phyloP scores from a whole-genome alignment of 768 basidiomycete species.

The Amanita jacksonii region DNA sequence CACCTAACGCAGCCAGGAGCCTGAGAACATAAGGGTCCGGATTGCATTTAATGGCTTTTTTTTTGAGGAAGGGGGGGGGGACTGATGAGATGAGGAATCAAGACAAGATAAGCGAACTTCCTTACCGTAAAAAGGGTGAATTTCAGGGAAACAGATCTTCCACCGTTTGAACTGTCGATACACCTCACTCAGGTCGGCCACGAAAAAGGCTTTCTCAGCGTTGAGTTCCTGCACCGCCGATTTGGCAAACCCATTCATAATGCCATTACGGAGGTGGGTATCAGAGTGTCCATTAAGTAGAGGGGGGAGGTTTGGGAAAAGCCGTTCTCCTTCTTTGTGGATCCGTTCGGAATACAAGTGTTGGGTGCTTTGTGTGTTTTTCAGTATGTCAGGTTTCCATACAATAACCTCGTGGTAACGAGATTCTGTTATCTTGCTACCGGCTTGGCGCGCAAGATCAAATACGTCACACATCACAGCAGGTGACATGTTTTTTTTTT shows the following conservation, averaged over 20 bases:
- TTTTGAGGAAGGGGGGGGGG: too few species aligned
- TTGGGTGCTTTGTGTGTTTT: neutral
- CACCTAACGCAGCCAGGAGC: conserved; percentile 13
- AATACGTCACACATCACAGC: too few species aligned
- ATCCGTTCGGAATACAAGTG: neutral
- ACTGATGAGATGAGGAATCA: neutral
- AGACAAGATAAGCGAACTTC: neutral
- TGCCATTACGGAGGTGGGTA: conserved; percentile 66
- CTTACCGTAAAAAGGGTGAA: conserved; percentile 93
- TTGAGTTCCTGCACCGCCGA: conserved; percentile 36
- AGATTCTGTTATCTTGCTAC: too few species aligned
- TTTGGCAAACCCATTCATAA: conserved; percentile 52
- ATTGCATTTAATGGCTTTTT: conserved; percentile 91
- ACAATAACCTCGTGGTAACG: neutral
- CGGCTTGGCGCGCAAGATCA: too few species aligned
- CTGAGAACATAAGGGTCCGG: conserved; percentile 80
- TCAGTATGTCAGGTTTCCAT: too few species aligned
- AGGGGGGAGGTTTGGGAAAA: conserved; percentile 46
- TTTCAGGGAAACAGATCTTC: conserved; percentile 64
- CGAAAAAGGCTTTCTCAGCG: conserved; percentile 94
- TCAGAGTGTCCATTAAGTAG: conserved; percentile 62
- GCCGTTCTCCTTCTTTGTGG: conserved; percentile 5
- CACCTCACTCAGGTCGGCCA: conserved; percentile 85
- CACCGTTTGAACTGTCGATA: conserved; percentile 82
- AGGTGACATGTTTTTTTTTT: too few species aligned